These are phyloP conservation scores for Dictyostelium discoideum DNA, from an alignment of 78 protist genomes.

Conservation along the genomic window dicty_2.7 NC_007088.5:3749501-3750000, in stretches of 20 bases:
- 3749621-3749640: neutral
- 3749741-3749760: neutral
- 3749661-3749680: neutral
- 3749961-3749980: neutral
- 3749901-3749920: no score
- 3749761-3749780: no score
- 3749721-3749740: neutral
- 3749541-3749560: neutral
- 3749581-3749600: no score
- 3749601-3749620: neutral
- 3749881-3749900: neutral
- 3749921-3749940: neutral
- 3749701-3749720: slow-evolving; percentile 1
- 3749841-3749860: neutral
- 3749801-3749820: no score
- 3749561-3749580: slow-evolving; percentile 35
- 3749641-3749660: no score
- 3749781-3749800: neutral
- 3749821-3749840: neutral
- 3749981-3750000: neutral
- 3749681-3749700: slow-evolving; percentile 33
- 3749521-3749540: slow-evolving; percentile 6
- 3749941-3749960: neutral
- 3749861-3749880: neutral
- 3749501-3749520: neutral